Conservation (phyloP, 305 asterid species). For the Ajuga reptans region DNA sequence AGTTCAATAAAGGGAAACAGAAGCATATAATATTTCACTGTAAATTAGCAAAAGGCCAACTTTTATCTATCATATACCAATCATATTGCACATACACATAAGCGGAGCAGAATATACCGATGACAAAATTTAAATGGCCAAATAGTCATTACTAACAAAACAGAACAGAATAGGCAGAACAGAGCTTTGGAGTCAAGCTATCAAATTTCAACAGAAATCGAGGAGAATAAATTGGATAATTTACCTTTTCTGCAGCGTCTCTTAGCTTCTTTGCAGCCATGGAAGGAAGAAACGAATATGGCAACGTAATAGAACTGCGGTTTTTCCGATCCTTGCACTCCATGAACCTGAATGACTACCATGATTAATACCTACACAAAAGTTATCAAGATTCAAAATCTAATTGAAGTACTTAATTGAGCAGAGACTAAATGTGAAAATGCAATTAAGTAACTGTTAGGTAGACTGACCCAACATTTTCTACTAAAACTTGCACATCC, state of each 20-base stretch:
- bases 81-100: neutral
- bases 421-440: slow-evolving; percentile 17
- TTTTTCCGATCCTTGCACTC: slow-evolving; percentile 93
- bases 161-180: neutral
- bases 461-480: neutral
- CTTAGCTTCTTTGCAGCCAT: slow-evolving; percentile 76
- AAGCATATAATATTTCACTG: neutral
- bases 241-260: slow-evolving; percentile 78
- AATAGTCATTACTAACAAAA: neutral
- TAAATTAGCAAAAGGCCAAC: neutral
- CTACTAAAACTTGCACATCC: neutral
- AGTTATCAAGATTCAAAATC: slow-evolving; percentile 45
- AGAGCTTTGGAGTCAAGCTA: neutral
- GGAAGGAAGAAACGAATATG: slow-evolving; percentile 89
- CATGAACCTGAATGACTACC: slow-evolving; percentile 85
- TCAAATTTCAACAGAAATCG: neutral
- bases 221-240: neutral
- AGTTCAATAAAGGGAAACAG: neutral
- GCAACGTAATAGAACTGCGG: slow-evolving; percentile 59
- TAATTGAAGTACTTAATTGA: slow-evolving; percentile 18
- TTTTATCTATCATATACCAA: neutral
- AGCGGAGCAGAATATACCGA: neutral
- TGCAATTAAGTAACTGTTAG: neutral
- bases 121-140: neutral
- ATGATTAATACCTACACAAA: slow-evolving; percentile 63